phyloP scores from a whole-genome alignment of 2,329 filamentous ascomycete species.

The Balansia obtecta region DNA sequence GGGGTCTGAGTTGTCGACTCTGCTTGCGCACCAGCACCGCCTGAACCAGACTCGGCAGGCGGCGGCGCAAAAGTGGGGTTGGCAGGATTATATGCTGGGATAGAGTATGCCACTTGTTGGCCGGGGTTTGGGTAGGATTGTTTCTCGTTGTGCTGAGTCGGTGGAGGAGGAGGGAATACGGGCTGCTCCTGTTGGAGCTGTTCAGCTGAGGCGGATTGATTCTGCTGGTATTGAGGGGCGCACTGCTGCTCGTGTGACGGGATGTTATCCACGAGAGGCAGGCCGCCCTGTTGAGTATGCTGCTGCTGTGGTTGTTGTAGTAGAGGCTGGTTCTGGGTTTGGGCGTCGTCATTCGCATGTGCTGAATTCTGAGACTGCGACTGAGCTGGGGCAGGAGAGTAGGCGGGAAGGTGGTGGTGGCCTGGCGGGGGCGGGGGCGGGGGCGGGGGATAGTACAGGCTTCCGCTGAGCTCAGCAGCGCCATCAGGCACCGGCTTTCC shows the following conservation, averaged over 20 bases:
- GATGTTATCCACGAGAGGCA: background rate
- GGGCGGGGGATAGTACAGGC: constrained; percentile 14
- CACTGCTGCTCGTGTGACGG: background rate
- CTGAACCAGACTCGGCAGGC: constrained; percentile 7
- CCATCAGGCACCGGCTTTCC: background rate
- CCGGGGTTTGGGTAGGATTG: constrained; percentile 6
- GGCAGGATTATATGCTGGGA: constrained; percentile 19
- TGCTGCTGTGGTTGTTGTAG: background rate
- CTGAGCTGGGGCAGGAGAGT: background rate
- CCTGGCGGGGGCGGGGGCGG: constrained; percentile 12
- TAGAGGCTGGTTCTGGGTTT: background rate
- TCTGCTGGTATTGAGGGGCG: background rate
- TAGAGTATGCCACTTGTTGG: constrained; percentile 13
- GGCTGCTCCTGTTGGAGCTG: constrained; percentile 2
- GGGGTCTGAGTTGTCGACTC: background rate
- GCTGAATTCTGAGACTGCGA: background rate
- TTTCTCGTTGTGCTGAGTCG: constrained; percentile 11
- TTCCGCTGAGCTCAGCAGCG: constrained; percentile 7
- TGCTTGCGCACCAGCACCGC: constrained; percentile 1
- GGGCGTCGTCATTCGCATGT: background rate
- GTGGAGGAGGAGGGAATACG: constrained; percentile 13
- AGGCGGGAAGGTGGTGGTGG: constrained; percentile 7
- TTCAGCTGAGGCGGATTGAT: background rate
- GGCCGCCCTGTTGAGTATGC: background rate
- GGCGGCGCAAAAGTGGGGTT: constrained; percentile 19